phyloP scores from a whole-genome alignment of 768 basidiomycete species.

The Trametopsis cervina region DNA sequence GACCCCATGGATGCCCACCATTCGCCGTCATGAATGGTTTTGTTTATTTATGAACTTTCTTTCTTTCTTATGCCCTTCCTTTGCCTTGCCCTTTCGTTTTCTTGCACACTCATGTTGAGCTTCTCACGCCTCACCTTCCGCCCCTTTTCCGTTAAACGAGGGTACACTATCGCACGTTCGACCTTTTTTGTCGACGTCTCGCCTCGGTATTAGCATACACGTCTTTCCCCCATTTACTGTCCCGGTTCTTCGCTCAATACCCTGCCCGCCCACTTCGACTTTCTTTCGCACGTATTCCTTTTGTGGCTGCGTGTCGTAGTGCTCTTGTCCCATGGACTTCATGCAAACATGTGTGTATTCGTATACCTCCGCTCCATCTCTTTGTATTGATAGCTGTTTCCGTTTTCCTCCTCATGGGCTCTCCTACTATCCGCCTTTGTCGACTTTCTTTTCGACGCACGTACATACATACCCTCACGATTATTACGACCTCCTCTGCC shows the following conservation, averaged over 20 bases:
- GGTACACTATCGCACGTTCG: background rate
- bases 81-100: background rate
- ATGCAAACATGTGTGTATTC: conserved; percentile 11
- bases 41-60: background rate
- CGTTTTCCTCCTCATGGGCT: conserved; percentile 2
- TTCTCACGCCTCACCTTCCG: background rate
- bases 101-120: background rate
- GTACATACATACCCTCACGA: no score
- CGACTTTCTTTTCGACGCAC: background rate
- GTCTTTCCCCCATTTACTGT: background rate
- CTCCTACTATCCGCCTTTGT: background rate
- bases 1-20: conserved; percentile 19
- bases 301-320: background rate
- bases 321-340: background rate
- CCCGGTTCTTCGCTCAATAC: background rate
- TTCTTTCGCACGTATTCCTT: background rate
- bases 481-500: no score
- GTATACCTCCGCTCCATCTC: conserved; percentile 10
- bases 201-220: background rate
- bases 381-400: conserved; percentile 5
- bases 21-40: conserved; percentile 12
- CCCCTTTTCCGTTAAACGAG: background rate
- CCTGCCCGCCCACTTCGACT: background rate
- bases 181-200: background rate
- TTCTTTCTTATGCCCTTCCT: background rate